Conservation (phyloP, 2,329 filamentous ascomycete genomes). For the Drechslerella coelobrocha region DNA sequence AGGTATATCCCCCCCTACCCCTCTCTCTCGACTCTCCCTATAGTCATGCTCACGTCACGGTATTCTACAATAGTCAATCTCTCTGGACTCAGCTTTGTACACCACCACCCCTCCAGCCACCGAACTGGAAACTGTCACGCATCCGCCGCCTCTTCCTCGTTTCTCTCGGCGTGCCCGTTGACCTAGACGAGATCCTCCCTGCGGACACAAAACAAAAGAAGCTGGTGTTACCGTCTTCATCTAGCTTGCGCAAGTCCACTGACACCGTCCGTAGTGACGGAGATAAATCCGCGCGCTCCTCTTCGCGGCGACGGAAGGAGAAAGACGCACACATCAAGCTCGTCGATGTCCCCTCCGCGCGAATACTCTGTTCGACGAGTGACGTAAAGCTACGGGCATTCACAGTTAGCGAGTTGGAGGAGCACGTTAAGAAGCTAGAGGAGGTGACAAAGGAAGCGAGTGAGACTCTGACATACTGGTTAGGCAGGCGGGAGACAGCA, state of each 20-base stretch:
- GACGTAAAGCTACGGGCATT: slow-evolving; percentile 52
- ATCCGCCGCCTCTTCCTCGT: slow-evolving; percentile 95
- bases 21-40: background rate
- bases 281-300: slow-evolving; percentile 57
- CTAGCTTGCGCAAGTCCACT: slow-evolving; percentile 52
- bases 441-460: slow-evolving; percentile 53
- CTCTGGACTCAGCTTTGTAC: slow-evolving; percentile 96
- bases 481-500: slow-evolving; percentile 53
- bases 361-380: slow-evolving; percentile 55
- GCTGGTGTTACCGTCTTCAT: slow-evolving; percentile 81
- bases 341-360: slow-evolving; percentile 53
- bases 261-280: slow-evolving; percentile 33
- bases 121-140: slow-evolving; percentile 95
- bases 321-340: slow-evolving; percentile 49
- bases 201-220: slow-evolving; percentile 95
- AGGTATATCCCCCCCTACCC: slow-evolving; percentile 14
- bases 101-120: slow-evolving; percentile 89
- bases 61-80: slow-evolving; percentile 61
- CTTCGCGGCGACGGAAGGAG: slow-evolving; percentile 58
- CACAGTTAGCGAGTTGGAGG: slow-evolving; percentile 52
- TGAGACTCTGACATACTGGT: slow-evolving; percentile 54
- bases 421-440: slow-evolving; percentile 53
- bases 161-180: slow-evolving; percentile 91
- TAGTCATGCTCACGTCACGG: background rate
- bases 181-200: slow-evolving; percentile 94